Conservation (phyloP, 345 rosid species). For the Noccaea caerulescens region DNA sequence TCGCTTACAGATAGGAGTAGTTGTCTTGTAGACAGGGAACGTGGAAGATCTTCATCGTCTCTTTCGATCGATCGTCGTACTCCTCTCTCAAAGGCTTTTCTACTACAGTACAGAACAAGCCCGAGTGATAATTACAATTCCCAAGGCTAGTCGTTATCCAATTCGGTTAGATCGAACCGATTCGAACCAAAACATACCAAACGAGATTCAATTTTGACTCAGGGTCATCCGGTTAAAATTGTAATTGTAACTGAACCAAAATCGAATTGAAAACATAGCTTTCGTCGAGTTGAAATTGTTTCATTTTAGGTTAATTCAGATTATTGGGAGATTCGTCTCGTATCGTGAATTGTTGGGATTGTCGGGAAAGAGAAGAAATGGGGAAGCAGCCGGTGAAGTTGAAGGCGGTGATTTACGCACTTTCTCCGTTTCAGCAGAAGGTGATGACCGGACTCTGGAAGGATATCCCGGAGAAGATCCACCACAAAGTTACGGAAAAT, state of each 20-base stretch:
- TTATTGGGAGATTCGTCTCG: slow-evolving; percentile 15
- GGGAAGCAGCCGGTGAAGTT: slow-evolving; percentile 78
- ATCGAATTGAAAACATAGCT: slow-evolving; percentile 2
- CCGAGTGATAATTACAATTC: too few species aligned
- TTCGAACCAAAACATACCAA: slow-evolving; percentile 12
- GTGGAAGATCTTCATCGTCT: slow-evolving; percentile 63
- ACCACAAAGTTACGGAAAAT: slow-evolving; percentile 83
- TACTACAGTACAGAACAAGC: too few species aligned
- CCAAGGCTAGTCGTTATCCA: not conserved
- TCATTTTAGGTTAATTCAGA: slow-evolving; percentile 3
- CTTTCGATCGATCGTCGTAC: slow-evolving; percentile 26
- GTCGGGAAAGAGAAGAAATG: slow-evolving; percentile 44
- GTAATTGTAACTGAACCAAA: slow-evolving; percentile 23
- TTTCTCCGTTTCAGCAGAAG: slow-evolving; percentile 88
- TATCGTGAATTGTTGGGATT: slow-evolving; percentile 12
- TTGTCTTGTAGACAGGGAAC: slow-evolving; percentile 89
- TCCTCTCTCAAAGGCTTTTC: too few species aligned
- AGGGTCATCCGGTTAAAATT: not conserved
- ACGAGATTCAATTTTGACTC: too few species aligned
- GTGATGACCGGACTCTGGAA: slow-evolving; percentile 75
- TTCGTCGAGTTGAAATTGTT: not conserved
- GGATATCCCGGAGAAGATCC: slow-evolving; percentile 71
- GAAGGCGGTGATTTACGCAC: slow-evolving; percentile 84
- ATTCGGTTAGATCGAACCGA: slow-evolving; percentile 19
- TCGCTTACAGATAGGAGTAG: slow-evolving; percentile 75